These are phyloP conservation scores for Cladosporium sp. DNA, from an alignment of 2,329 filamentous ascomycete genomes.

Conservation along the genomic window DNA sequence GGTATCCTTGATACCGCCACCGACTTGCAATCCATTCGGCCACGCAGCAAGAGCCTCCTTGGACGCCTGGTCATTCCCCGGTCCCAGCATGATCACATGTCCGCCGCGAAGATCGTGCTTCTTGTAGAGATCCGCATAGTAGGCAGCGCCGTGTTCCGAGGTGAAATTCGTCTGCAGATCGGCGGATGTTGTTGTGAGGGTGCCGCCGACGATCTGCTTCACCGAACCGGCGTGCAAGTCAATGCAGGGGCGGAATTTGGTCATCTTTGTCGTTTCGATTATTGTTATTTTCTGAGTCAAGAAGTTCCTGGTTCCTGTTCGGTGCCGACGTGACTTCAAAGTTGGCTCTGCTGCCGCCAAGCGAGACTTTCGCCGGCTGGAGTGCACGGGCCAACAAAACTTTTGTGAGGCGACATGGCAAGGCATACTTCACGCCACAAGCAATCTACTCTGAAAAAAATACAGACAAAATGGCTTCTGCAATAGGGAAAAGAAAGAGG, in stretches of 20 bases:
- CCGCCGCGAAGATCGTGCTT: constrained; percentile 70
- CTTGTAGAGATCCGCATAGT: constrained; percentile 80
- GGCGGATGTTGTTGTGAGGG: constrained; percentile 56
- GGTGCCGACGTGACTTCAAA: too few relatives aligned
- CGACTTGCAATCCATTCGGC: constrained; percentile 79
- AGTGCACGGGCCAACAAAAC: constrained; percentile 5
- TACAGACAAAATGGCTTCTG: constrained; percentile 34
- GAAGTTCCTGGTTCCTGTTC: too few relatives aligned
- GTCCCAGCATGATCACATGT: constrained; percentile 95
- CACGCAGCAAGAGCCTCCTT: constrained; percentile 72
- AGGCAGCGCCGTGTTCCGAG: constrained; percentile 72
- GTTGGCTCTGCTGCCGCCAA: neutral
- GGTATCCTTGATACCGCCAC: constrained; percentile 83
- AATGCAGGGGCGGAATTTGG: constrained; percentile 91
- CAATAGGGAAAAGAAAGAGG: constrained; percentile 45
- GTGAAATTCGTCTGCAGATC: constrained; percentile 85
- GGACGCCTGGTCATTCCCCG: constrained; percentile 78
- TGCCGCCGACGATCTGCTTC: constrained; percentile 97
- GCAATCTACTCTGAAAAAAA: neutral
- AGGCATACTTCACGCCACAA: constrained; percentile 4
- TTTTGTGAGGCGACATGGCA: constrained; percentile 6
- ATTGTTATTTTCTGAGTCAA: neutral
- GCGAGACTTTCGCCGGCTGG: neutral
- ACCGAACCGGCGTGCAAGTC: constrained; percentile 96
- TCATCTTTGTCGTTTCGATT: constrained; percentile 57